Conservation (phyloP, 2,329 filamentous ascomycete species). For the Orbilia quercus region DNA sequence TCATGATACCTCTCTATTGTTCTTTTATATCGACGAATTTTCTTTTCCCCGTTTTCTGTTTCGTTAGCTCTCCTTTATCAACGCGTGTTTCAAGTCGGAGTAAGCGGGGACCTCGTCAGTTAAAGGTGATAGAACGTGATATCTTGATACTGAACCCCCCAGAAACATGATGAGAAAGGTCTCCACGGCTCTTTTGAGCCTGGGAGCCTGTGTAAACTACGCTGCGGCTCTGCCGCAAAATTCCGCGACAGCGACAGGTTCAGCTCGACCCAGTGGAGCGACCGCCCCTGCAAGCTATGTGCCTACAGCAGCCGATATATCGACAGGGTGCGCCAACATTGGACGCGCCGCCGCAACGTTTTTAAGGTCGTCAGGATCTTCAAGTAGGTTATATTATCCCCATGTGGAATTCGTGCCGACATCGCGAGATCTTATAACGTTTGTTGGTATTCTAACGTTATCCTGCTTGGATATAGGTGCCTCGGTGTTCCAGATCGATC, state of each 20-base stretch:
- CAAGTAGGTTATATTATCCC: conserved; percentile 30
- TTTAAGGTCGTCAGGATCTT: conserved; percentile 11
- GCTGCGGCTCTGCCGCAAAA: conserved; percentile 41
- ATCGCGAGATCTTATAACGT: neutral
- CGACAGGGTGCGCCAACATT: conserved; percentile 41
- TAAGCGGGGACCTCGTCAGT: conserved; percentile 12
- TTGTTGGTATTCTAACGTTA: conserved; percentile 27
- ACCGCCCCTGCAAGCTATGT: conserved; percentile 28
- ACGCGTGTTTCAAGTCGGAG: conserved; percentile 14
- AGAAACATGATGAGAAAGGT: conserved; percentile 38
- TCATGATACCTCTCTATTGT: conserved; percentile 13
- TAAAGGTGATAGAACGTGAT: neutral
- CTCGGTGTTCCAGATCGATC: conserved; percentile 27
- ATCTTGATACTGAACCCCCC: conserved; percentile 14
- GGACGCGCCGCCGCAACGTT: conserved; percentile 27
- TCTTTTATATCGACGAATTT: conserved; percentile 10
- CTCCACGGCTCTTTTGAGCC: conserved; percentile 40
- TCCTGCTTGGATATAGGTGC: conserved; percentile 12
- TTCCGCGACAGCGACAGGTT: conserved; percentile 9
- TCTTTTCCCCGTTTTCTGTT: neutral
- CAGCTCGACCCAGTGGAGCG: conserved; percentile 2
- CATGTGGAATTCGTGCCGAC: neutral
- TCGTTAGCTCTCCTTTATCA: neutral
- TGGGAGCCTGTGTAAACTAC: conserved; percentile 19
- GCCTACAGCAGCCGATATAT: conserved; percentile 19